phyloP scores from a whole-genome alignment of 129 eudicot genomes.

The Oenanthe sinensis region DNA sequence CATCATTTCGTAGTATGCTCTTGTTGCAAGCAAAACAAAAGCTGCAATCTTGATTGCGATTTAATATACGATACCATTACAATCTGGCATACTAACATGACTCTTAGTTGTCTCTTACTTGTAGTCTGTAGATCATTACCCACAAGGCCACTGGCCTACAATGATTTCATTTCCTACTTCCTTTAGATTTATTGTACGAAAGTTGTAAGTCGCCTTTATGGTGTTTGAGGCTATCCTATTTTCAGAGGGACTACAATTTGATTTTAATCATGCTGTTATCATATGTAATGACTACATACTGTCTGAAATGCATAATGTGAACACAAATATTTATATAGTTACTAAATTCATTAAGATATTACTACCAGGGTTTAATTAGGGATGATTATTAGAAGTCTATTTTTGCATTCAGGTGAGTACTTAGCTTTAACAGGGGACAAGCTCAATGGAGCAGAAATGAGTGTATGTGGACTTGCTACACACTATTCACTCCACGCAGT shows the following conservation, averaged over 20 bases:
- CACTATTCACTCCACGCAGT: conserved; percentile 61
- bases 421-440: conserved; percentile 68
- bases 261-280: neutral
- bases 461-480: conserved; percentile 89
- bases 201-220: neutral
- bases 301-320: neutral
- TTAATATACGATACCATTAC: no score
- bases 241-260: neutral
- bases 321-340: neutral
- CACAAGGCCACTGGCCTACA: neutral
- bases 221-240: neutral
- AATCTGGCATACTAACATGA: neutral
- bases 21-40: neutral
- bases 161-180: neutral
- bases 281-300: neutral
- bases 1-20: neutral
- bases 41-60: neutral
- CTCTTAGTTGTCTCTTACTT: neutral
- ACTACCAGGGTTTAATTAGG: neutral
- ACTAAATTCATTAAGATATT: neutral
- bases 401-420: conserved; percentile 62
- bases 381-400: neutral
- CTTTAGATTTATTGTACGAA: neutral
- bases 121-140: neutral
- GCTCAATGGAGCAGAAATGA: conserved; percentile 77